Evolutionary conservation across 2,329 filamentous ascomycete genomes (phyloP).

Genomic region (Tolypocladium album): DNA sequence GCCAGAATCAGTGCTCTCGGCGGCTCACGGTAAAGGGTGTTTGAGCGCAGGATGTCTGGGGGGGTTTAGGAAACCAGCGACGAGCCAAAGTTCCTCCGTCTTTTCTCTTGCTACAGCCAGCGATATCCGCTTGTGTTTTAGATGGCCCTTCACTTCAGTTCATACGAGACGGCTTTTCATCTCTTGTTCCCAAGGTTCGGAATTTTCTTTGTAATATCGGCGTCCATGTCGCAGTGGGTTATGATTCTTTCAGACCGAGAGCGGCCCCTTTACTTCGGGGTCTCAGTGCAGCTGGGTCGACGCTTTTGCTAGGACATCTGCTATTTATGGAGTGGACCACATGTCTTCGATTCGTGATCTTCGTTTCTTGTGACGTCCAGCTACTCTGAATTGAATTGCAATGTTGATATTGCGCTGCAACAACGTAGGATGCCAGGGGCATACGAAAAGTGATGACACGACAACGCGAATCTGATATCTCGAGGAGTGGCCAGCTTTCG

Average conservation of each 20-base stretch:
- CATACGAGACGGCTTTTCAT: not conserved
- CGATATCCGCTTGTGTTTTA: not conserved
- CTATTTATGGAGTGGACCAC: not conserved
- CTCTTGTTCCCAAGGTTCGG: not conserved
- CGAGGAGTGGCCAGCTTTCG: not conserved
- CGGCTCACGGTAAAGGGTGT: slow-evolving; percentile 30
- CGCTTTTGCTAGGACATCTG: not conserved
- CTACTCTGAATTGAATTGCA: not conserved
- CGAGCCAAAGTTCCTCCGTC: not conserved
- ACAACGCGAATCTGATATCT: not conserved
- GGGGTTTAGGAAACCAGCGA: not conserved
- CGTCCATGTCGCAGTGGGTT: slow-evolving; percentile 14
- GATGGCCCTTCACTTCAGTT: not conserved
- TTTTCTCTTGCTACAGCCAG: not conserved
- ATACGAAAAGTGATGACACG: not conserved
- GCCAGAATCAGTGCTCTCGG: slow-evolving; percentile 55
- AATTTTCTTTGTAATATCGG: slow-evolving; percentile 3
- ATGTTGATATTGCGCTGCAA: not conserved
- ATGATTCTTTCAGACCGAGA: not conserved
- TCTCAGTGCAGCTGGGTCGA: not conserved
- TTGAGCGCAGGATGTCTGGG: not conserved
- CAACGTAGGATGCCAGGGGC: not conserved
- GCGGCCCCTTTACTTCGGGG: not conserved
- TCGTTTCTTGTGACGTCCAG: not conserved
- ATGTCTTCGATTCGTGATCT: not conserved